Evolutionary conservation across 2,329 filamentous ascomycete genomes (phyloP).

Genomic region (Penicillium sp.): DNA sequence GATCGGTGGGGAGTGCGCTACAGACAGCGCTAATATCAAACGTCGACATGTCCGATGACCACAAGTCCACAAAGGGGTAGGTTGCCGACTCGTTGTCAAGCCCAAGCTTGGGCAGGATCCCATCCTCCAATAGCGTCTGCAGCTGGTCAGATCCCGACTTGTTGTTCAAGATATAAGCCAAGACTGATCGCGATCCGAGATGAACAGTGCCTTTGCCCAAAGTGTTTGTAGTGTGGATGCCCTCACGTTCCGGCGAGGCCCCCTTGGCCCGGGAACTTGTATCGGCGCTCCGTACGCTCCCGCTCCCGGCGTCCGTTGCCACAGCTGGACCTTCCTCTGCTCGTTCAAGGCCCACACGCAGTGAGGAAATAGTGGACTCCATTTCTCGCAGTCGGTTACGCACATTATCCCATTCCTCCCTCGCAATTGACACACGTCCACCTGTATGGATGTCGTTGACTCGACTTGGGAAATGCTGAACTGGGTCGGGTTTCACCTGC

Average conservation of each 20-base stretch:
- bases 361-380: constrained; percentile 44
- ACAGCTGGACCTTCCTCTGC: constrained; percentile 35
- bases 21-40: constrained; percentile 61
- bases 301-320: constrained; percentile 32
- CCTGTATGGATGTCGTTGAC: constrained; percentile 17
- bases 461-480: constrained; percentile 9
- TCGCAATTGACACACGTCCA: constrained; percentile 42
- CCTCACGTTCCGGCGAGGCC: constrained; percentile 51
- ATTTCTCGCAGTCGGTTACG: constrained; percentile 46
- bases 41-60: constrained; percentile 63
- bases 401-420: constrained; percentile 49
- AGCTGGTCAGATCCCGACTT: constrained; percentile 52
- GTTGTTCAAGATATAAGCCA: constrained; percentile 61
- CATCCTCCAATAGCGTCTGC: constrained; percentile 61
- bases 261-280: constrained; percentile 35
- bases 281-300: constrained; percentile 36
- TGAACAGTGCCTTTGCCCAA: constrained; percentile 63
- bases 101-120: constrained; percentile 63
- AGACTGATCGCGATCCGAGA: constrained; percentile 62
- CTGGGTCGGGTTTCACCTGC: constrained; percentile 30
- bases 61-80: constrained; percentile 66
- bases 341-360: constrained; percentile 43
- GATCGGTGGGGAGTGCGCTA: constrained; percentile 60
- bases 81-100: constrained; percentile 66
- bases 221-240: constrained; percentile 63